phyloP scores from a whole-genome alignment of 257 asterid genomes.

The Galeopsis tetrahit region DNA sequence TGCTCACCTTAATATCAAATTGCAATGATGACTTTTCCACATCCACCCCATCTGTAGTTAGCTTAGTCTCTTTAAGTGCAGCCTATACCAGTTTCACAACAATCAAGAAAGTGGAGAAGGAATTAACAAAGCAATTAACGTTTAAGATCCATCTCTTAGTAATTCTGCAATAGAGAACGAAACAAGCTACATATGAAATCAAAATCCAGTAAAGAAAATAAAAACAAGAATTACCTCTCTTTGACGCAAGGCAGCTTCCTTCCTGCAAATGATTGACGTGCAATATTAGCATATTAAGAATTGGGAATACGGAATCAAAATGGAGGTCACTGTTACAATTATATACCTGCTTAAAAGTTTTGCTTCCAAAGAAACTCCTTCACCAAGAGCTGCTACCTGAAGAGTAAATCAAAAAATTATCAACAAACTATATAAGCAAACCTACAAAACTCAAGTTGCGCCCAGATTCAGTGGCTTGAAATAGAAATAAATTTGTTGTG shows the following conservation, averaged over 20 bases:
- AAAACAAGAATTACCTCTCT: constrained; percentile 73
- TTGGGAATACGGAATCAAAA: constrained; percentile 28
- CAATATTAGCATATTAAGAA: constrained; percentile 33
- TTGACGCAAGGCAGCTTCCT: constrained; percentile 92
- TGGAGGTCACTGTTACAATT: constrained; percentile 32
- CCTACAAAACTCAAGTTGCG: constrained; percentile 20
- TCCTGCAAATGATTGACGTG: constrained; percentile 57
- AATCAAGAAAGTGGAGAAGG: constrained; percentile 25
- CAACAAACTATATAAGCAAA: constrained; percentile 24
- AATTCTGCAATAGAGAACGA: constrained; percentile 10
- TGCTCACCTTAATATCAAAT: constrained; percentile 67
- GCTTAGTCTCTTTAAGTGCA: constrained; percentile 92
- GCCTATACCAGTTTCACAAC: constrained; percentile 53
- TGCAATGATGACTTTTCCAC: constrained; percentile 65
- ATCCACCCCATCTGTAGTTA: constrained; percentile 69
- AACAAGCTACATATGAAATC: constrained; percentile 28
- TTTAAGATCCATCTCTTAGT: constrained; percentile 28
- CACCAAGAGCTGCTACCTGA: constrained; percentile 96
- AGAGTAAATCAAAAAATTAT: constrained; percentile 31
- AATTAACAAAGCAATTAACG: constrained; percentile 20
- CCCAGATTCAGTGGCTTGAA: constrained; percentile 12
- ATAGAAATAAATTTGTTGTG: constrained; percentile 18
- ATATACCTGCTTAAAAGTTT: constrained; percentile 87
- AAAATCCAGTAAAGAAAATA: constrained; percentile 28
- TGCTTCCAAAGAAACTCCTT: constrained; percentile 97